phyloP scores from a whole-genome alignment of 73 alveolate genomes.

The Paramecium octaurelia region DNA sequence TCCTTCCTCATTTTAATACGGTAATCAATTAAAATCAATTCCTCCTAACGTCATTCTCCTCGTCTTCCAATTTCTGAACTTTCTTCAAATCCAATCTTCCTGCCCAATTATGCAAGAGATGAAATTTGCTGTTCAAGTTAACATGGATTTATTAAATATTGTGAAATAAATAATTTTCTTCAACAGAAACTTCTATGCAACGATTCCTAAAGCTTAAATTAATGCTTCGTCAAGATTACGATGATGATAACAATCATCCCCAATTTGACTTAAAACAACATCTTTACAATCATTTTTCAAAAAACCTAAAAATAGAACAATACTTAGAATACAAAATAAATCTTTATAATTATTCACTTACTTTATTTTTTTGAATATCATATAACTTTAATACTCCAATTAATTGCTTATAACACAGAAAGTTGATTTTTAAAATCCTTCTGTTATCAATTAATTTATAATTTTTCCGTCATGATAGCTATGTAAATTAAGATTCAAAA shows the following conservation, averaged over 20 bases:
- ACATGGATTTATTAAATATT: background rate
- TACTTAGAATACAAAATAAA: background rate
- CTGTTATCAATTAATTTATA: background rate
- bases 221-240: background rate
- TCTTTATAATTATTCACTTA: background rate
- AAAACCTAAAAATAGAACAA: background rate
- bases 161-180: background rate
- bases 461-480: background rate
- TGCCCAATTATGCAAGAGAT: background rate
- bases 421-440: background rate
- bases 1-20: background rate
- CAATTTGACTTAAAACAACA: background rate
- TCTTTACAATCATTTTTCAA: background rate
- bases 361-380: background rate
- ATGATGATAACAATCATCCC: background rate
- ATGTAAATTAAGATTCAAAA: background rate
- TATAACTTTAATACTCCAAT: background rate
- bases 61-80: background rate
- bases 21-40: background rate
- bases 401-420: too few relatives aligned
- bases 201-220: background rate
- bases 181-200: background rate
- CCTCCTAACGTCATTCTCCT: background rate
- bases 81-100: background rate
- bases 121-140: background rate